Base-by-base conservation (phyloP, 306 rosid species). In the Rosa persica region DNA sequence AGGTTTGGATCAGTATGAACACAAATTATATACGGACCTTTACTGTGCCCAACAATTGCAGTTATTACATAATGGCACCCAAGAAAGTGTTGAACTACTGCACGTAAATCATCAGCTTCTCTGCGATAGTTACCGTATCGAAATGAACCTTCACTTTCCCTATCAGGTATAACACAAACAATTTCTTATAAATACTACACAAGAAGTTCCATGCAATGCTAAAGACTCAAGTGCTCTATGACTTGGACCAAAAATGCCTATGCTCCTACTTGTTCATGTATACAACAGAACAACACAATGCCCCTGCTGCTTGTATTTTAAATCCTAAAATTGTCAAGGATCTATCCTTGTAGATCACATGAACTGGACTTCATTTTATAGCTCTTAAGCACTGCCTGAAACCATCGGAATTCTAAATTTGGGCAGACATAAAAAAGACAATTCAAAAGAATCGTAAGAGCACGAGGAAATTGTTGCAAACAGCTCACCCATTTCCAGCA, bases 81-180 rank as follows among this genome's bases (percentile, higher is more conserved):
- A 0, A 70, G 88, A 83, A 92, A 94, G 83, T 90, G 83, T 81
- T 86, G 89, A 43, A 90, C 87, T 42, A 89, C 92, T 62, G 92
- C 86, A 34, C 87, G 86, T 77, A 92, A 77, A 79, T 94, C 98
- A 70, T 88, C 95, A 67, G 90, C 89, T 82, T 92, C 97, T 83
- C 97, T 89, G 65, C 89, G 73, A 77, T 92, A 92, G 86, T 94
- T 91, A 76, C 97, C 98, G 77, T 90, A 94, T 75, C 46, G 89
- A 83, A 94, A 94, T 10, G 86, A 78, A 78, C 95, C 98, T 88
- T 89, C 97, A 81, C 97, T 94, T 86, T 92, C 97, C 85, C 98
- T 90, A 85, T 36, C 82, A 92, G 42, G 54, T 65, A 78, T 66
- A 36, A 54, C 67, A 38, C 27, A 57, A 58, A 60, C 72, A 36